These are phyloP conservation scores for Paramecium primaurelia DNA, from an alignment of 73 alveolate species.

Conservation along the genomic window DNA sequence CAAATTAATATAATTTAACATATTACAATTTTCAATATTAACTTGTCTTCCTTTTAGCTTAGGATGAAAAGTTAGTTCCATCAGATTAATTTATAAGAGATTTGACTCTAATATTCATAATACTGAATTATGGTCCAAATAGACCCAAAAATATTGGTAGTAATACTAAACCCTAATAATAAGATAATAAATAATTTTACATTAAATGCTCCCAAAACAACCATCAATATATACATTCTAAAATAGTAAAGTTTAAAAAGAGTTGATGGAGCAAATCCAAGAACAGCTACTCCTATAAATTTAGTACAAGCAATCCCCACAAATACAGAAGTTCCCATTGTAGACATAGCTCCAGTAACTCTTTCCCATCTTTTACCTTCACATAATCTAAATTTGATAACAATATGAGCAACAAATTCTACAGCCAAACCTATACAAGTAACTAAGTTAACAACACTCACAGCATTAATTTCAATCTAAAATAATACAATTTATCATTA, in stretches of 20 bases:
- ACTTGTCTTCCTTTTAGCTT: neutral
- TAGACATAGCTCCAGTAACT: slow-evolving; percentile 77
- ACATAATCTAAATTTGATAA: slow-evolving; percentile 78
- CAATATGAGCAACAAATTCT: slow-evolving; percentile 93
- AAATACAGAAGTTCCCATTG: slow-evolving; percentile 89
- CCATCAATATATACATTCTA: slow-evolving; percentile 90
- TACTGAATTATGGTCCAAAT: slow-evolving; percentile 1
- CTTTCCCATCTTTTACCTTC: slow-evolving; percentile 81
- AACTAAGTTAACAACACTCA: slow-evolving; percentile 90
- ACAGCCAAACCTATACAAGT: slow-evolving; percentile 90
- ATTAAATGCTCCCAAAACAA: slow-evolving; percentile 85
- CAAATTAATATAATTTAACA: neutral
- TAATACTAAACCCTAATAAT: slow-evolving; percentile 8
- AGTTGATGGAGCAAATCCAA: slow-evolving; percentile 91
- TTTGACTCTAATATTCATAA: neutral
- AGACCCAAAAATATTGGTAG: slow-evolving; percentile 23
- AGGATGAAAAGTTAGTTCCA: neutral
- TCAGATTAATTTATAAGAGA: neutral
- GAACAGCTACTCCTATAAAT: slow-evolving; percentile 88
- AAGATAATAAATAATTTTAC: neutral
- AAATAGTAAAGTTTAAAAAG: slow-evolving; percentile 88
- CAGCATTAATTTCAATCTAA: slow-evolving; percentile 90
- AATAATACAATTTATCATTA: slow-evolving; percentile 74
- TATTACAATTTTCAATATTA: neutral
- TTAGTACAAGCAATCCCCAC: slow-evolving; percentile 93